Base-by-base conservation (phyloP, 2,329 filamentous ascomycete genomes). In the Xylariales sp. region DNA sequence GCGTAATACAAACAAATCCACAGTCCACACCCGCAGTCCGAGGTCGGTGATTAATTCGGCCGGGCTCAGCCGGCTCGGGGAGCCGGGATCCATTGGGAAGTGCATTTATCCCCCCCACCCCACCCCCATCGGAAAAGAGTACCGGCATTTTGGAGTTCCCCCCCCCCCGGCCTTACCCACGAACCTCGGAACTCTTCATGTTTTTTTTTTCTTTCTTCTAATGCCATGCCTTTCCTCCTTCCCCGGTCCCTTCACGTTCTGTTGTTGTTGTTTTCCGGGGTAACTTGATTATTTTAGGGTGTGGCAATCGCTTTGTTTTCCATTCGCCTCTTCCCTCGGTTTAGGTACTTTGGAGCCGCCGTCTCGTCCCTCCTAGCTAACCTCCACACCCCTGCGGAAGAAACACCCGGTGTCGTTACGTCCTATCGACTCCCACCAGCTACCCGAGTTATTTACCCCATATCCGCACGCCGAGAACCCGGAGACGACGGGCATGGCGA, bases 91-190 rank as follows among this genome's bases (percentile, higher is more conserved):
- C 54, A 49, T 18, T 54, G 59, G 69, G 69, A 56, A 62, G 43
- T 66, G 64, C 49, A 60, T 68, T 68, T 66, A 68, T 65, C 64
- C 73, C 69, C 63, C 69, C 60, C 72, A 68, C 69, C 73, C 69
- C 63, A 68, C 60, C 72, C 67, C 69, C 67, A 59, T 64, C 73
- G 72, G 73, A 74, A 74, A 45, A 36, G 61, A 57, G 56, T 28
- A 65, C 69, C 73, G 74, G 74, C 73, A 75, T 72, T 73, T 74
- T 71, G 58, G 57, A 60, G 58, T 58, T 62, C 52, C 58, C 18
- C 46, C 43, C 9, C 23, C 46, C 43, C 9, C 23, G 8, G n/a
- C 55, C n/a, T 12, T 41, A 39, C 16, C 16, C 30, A 30, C 34
- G 30, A 36, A 18, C 60, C 62, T 30, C 7, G 18, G 61, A 60